Evolutionary conservation across 306 rosid genomes (phyloP), one percentile per base, ranked within the genome.

Genomic region (Dicorynia guianensis): DNA sequence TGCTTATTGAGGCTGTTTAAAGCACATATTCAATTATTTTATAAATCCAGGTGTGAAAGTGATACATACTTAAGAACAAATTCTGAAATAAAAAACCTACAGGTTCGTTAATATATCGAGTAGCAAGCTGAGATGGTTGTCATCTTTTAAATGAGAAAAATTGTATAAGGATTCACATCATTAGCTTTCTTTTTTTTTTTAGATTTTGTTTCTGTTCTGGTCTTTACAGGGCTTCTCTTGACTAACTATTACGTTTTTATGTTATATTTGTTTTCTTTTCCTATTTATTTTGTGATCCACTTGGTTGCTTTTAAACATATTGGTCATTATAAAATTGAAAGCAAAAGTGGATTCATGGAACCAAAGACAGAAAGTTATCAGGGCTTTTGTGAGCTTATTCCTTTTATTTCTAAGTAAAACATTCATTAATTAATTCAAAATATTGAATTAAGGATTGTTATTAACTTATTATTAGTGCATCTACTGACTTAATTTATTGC

Each of bases 391-490:
- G 46, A 18, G 35, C 19, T 38, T 46, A 46, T 56, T 67, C 47
- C 42, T 35, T 47, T 69, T 40, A 70, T 11, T 69, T 54, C 39
- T 11, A 47, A 34, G 46, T 13, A 33, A 25, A 14, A 47, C 20
- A 11, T 54, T 68, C 49, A 42, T 68, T 71, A 4, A 39, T 14
- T 38, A 14, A 62, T 33, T 18, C 25, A 5, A 9, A 17, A 72
- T 56, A 49, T 5, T 2, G 6, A 2, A 13, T 52, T 53, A 46
- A 65, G 43, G 52, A 49, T 59, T 19, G 57, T 68, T 62, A 15
- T n/a, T n/a, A n/a, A n/a, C n/a, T n/a, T n/a, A n/a, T 63, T 11
- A 39, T 69, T 46, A 12, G 48, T 56, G 72, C 20, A 65, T 76
- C 38, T 71, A 38, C 33, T 10, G 69, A 4, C n/a, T 15, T 40